Percentiles rank a stretch among this genome's conserved stretches.
These are phyloP conservation scores for Clathrospora elynae DNA, from an alignment of 2,329 filamentous ascomycete species.

Conservation along the genomic window DNA sequence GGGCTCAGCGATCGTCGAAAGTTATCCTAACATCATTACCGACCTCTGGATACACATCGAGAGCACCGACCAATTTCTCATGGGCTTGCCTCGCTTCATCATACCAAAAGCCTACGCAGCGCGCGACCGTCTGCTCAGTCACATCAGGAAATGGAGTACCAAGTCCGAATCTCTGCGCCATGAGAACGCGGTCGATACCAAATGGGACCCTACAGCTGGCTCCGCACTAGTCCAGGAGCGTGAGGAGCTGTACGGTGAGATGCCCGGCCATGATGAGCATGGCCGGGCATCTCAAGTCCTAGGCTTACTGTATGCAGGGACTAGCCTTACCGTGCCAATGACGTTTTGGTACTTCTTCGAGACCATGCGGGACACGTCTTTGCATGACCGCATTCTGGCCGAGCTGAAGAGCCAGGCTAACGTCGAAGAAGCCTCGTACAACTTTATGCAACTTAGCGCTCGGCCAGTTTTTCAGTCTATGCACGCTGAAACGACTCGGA, in stretches of 20 bases:
- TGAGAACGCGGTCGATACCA: not conserved
- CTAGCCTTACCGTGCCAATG: conserved; percentile 18
- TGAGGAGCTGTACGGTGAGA: conserved; percentile 17
- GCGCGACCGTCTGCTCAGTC: conserved; percentile 19
- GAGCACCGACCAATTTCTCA: conserved; percentile 16
- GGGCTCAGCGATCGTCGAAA: conserved; percentile 13
- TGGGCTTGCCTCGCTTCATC: conserved; percentile 19
- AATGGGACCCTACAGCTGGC: conserved; percentile 21
- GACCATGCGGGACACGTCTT: conserved; percentile 4
- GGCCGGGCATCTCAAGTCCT: conserved; percentile 22
- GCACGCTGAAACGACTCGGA: conserved; percentile 18
- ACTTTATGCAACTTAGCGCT: conserved; percentile 17
- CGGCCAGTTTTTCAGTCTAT: conserved; percentile 23
- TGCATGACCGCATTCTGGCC: not conserved
- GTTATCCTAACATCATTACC: conserved; percentile 12
- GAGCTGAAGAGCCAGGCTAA: conserved; percentile 3
- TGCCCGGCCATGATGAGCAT: conserved; percentile 17
- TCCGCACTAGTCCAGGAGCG: conserved; percentile 22
- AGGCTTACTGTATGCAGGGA: conserved; percentile 21
- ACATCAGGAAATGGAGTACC: conserved; percentile 10
- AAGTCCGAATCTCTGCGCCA: conserved; percentile 9
- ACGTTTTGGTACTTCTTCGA: conserved; percentile 28
- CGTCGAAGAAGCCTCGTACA: not conserved
- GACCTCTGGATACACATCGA: conserved; percentile 28
- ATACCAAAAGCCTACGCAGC: conserved; percentile 16